Conservation (phyloP, 2,329 filamentous ascomycete genomes). For the Nemania sp. region DNA sequence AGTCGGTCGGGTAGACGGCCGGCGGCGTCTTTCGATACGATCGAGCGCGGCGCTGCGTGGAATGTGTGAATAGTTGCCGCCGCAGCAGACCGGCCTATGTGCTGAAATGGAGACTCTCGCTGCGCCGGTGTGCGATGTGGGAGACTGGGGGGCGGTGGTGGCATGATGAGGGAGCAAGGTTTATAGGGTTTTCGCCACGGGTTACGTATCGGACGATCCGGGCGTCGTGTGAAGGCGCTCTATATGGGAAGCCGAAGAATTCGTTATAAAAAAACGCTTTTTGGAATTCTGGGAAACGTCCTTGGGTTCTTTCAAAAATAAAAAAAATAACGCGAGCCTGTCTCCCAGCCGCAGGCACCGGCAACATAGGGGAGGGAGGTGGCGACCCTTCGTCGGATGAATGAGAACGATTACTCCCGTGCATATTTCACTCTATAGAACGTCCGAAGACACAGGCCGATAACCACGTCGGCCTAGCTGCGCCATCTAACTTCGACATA, state of each 20-base stretch:
- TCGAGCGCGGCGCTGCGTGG: too few relatives aligned
- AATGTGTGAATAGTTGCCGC: too few relatives aligned
- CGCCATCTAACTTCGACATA: not conserved
- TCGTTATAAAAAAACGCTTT: not conserved
- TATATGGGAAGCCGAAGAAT: not conserved
- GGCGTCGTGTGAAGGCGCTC: not conserved
- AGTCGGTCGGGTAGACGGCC: not conserved
- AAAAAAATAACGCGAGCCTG: not conserved
- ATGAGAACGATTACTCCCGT: not conserved
- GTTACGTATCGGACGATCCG: too few relatives aligned
- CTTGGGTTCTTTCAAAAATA: not conserved
- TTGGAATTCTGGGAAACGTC: not conserved
- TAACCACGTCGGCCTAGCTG: not conserved
- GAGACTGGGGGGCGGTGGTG: not conserved
- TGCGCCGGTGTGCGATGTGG: not conserved
- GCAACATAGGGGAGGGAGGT: not conserved
- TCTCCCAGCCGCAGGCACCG: not conserved
- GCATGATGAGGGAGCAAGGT: not conserved
- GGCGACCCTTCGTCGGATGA: not conserved
- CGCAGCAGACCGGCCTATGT: not conserved
- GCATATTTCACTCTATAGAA: not conserved
- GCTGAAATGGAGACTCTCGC: not conserved
- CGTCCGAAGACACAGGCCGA: not conserved
- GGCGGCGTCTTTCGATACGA: too few relatives aligned
- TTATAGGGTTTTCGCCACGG: too few relatives aligned